Conservation (phyloP, 1,284 basidiomycete genomes). For the Uromyces viciae-fabae region DNA sequence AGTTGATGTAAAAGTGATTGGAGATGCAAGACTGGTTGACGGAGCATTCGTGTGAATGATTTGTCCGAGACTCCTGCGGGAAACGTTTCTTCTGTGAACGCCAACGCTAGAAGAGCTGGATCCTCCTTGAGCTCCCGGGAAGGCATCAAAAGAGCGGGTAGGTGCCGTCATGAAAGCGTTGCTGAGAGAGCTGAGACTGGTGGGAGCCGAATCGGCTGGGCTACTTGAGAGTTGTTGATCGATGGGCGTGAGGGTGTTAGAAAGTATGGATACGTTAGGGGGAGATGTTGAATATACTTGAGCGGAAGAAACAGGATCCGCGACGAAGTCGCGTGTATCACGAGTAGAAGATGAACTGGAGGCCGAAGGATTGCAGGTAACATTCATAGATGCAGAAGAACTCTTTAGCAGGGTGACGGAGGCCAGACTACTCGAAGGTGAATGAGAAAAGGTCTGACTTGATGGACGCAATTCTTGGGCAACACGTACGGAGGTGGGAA, state of each 20-base stretch:
- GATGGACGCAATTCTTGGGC: constrained; percentile 57
- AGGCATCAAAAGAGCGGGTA: background rate
- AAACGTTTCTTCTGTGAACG: background rate
- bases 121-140: constrained; percentile 5
- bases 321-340: constrained; percentile 51
- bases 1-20: constrained; percentile 22
- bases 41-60: background rate
- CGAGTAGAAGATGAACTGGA: constrained; percentile 49
- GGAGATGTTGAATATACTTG: background rate
- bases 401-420: constrained; percentile 46
- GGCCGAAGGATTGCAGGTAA: constrained; percentile 36
- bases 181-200: background rate
- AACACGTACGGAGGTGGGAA: constrained; percentile 60
- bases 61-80: background rate
- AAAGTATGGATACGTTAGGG: background rate
- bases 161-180: background rate
- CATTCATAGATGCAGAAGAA: constrained; percentile 49
- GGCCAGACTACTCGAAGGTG: constrained; percentile 17
- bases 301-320: constrained; percentile 30
- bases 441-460: constrained; percentile 1
- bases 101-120: constrained; percentile 29
- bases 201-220: constrained; percentile 8
- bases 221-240: background rate
- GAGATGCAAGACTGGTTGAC: constrained; percentile 28
- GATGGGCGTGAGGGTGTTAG: background rate